Conservation (phyloP, 805 yeast species). For the Ogataea zsoltii region DNA sequence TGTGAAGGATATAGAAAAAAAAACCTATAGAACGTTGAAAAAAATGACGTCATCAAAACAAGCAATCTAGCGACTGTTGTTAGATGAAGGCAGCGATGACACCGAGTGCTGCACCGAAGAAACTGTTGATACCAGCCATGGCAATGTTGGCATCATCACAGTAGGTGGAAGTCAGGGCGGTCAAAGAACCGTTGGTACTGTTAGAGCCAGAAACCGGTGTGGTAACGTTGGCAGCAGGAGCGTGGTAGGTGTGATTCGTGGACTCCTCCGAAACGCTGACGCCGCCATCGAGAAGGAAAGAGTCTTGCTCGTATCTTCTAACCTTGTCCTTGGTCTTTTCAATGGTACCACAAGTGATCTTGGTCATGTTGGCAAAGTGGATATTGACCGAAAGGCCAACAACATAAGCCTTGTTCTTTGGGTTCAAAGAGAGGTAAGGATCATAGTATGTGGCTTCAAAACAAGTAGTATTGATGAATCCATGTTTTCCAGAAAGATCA, state of each 20-base stretch:
- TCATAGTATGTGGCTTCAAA: slow-evolving; percentile 64
- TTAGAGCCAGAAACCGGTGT: slow-evolving; percentile 5
- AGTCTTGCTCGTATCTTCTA: slow-evolving; percentile 27
- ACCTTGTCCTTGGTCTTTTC: slow-evolving; percentile 32
- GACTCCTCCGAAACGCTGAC: neutral
- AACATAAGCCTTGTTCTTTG: slow-evolving; percentile 54
- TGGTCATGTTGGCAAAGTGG: slow-evolving; percentile 55
- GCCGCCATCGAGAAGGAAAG: slow-evolving; percentile 13
- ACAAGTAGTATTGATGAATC: slow-evolving; percentile 68
- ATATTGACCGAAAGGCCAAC: slow-evolving; percentile 58
- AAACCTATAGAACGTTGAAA: slow-evolving; percentile 2
- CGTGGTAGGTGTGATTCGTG: slow-evolving; percentile 10
- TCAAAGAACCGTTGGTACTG: slow-evolving; percentile 19
- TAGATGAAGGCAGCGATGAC: slow-evolving; percentile 26
- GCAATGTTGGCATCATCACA: slow-evolving; percentile 23
- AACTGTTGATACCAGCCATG: slow-evolving; percentile 12
- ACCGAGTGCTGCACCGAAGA: slow-evolving; percentile 26
- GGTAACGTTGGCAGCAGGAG: slow-evolving; percentile 8
- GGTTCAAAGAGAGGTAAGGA: slow-evolving; percentile 63
- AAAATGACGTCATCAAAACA: neutral
- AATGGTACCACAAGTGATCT: slow-evolving; percentile 65
- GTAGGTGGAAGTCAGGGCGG: slow-evolving; percentile 22
- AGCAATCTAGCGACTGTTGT: neutral
- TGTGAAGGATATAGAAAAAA: slow-evolving; percentile 1
- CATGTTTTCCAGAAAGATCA: slow-evolving; percentile 78